phyloP scores from a whole-genome alignment of 1,284 basidiomycete species.

The Tilletia horrida region DNA sequence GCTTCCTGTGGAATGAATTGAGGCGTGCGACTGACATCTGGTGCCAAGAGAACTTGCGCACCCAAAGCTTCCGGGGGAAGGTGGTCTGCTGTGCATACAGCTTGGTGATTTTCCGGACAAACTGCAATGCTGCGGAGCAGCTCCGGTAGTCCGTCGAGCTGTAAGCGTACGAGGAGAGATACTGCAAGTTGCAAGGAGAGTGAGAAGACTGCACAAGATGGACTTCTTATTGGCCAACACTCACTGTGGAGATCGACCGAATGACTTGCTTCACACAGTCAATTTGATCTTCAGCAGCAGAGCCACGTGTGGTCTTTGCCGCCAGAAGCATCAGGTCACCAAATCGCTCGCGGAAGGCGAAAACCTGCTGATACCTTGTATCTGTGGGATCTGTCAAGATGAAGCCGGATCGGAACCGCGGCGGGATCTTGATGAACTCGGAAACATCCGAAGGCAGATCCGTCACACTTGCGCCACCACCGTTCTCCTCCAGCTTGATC shows the following conservation, averaged over 20 bases:
- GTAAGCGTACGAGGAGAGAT: conserved; percentile 46
- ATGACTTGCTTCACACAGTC: conserved; percentile 70
- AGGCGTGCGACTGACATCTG: conserved; percentile 67
- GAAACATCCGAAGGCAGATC: conserved; percentile 66
- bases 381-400: conserved; percentile 72
- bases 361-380: conserved; percentile 68
- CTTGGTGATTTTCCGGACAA: conserved; percentile 57
- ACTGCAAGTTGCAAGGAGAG: conserved; percentile 18
- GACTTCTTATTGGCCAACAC: background rate
- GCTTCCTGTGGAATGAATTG: conserved; percentile 74
- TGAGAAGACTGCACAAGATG: background rate
- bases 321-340: conserved; percentile 71
- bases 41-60: conserved; percentile 70
- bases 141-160: conserved; percentile 53
- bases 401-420: conserved; percentile 64
- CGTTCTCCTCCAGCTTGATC: conserved; percentile 61
- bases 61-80: conserved; percentile 70
- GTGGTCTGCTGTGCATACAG: conserved; percentile 70
- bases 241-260: conserved; percentile 41
- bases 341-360: conserved; percentile 65
- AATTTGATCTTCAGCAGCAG: conserved; percentile 79
- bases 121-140: conserved; percentile 36
- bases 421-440: conserved; percentile 62
- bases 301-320: conserved; percentile 60
- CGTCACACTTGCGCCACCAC: conserved; percentile 61